Base-by-base conservation (phyloP, 108 stramenopile genomes). In the Pseudonitzschia delicatissima region DNA sequence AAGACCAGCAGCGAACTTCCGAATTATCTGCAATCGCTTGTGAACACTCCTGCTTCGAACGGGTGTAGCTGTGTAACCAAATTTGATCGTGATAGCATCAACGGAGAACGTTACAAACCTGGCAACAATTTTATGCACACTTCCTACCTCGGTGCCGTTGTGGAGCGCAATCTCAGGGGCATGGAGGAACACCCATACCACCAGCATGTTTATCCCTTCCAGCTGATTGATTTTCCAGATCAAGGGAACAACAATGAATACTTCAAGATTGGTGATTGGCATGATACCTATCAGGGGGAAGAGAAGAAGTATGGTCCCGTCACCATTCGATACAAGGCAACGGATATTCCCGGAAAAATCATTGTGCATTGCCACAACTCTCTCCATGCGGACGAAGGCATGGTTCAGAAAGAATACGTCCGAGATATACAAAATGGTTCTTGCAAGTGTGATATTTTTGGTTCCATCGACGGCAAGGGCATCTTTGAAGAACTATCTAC, bases 311-410 rank as follows among this genome's bases (percentile, higher is more conserved):
- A 42, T 42, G 40, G 40, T 15, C 40, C 11, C 7, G 69, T 9
- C 11, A 40, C 36, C 13, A 27, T 76, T 27, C 59, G 74, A 21
- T 68, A 44, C 18, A 9, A 6, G 12, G 20, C 66, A 45, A 42
- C 59, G 21, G 12, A 0, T 0, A 69, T 76, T 40, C 8, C 59
- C 4, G 69, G 68, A 11, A 61, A 69, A 52, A 52, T 69, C 20
- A 53, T 76, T 23, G 9, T 76, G 17, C 68, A 76, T 62, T 76
- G 74, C 20, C 73, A 74, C 37, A 45, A 25, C 18, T 31, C 61
- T 6, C 13, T 26, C 7, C 74, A 76, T 35, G 68, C 62, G 32
- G 74, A 76, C 44, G 6, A 5, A 18, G 74, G 74, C 11, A 76
- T 76, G 74, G 69, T 76, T 67, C 60, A 42, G 9, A 45, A 44